Conservation (phyloP, 352 stramenopile genomes). For the Poterioochromonas sp. region DNA sequence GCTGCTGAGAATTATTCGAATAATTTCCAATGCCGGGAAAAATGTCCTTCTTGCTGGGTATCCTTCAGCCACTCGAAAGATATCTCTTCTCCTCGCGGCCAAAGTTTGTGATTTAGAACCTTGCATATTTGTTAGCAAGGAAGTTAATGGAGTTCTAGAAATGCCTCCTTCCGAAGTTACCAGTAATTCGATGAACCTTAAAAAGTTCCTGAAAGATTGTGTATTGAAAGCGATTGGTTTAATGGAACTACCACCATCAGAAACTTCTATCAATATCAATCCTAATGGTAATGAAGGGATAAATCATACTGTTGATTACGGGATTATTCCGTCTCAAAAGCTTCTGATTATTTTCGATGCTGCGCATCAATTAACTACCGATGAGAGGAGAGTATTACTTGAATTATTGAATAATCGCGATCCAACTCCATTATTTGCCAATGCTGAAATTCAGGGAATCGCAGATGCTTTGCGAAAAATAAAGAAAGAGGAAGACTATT, state of each 20-base stretch:
- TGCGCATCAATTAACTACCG: neutral
- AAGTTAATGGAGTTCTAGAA: neutral
- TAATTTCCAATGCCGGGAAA: neutral
- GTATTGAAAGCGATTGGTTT: neutral
- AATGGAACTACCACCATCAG: too few relatives aligned
- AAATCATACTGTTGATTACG: neutral
- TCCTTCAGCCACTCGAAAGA: neutral
- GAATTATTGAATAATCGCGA: constrained; percentile 10
- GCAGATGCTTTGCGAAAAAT: neutral
- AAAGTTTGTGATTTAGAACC: constrained; percentile 4
- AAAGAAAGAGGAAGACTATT: neutral
- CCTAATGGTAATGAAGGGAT: too few relatives aligned
- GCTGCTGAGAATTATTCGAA: constrained; percentile 19
- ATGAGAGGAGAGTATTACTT: neutral
- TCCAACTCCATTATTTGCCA: neutral
- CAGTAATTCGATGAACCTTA: neutral
- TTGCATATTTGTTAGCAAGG: neutral
- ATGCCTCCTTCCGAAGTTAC: neutral
- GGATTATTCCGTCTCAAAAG: neutral
- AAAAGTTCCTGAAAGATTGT: neutral
- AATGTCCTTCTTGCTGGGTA: neutral
- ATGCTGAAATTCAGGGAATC: constrained; percentile 8
- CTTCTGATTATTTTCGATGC: neutral
- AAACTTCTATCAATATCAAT: neutral
- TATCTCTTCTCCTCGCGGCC: neutral